These are phyloP conservation scores for Aspergillus neotritici DNA, from an alignment of 2,329 filamentous ascomycete genomes.

Conservation along the genomic window DNA sequence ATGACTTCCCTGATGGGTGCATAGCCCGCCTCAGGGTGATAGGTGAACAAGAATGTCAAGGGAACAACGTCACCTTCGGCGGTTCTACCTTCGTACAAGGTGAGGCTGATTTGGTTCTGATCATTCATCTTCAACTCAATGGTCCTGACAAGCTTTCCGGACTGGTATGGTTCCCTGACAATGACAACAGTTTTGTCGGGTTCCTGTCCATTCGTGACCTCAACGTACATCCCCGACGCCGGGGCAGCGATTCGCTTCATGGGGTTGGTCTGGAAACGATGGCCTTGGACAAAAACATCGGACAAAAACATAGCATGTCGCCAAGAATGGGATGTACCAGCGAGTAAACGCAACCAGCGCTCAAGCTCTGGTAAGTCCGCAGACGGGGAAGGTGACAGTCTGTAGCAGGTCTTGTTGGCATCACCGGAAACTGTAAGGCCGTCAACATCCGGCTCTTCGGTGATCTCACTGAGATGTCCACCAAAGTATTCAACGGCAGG, in stretches of 20 bases:
- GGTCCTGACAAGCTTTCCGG: slow-evolving; percentile 81
- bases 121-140: slow-evolving; percentile 74
- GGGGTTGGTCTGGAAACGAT: slow-evolving; percentile 96
- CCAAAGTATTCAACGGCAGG: slow-evolving; percentile 93
- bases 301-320: slow-evolving; percentile 89
- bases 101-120: slow-evolving; percentile 76
- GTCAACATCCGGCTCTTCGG: slow-evolving; percentile 71
- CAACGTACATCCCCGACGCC: slow-evolving; percentile 77
- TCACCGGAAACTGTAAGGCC: slow-evolving; percentile 80
- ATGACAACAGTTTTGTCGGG: slow-evolving; percentile 76
- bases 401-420: slow-evolving; percentile 73
- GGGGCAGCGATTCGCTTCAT: slow-evolving; percentile 88
- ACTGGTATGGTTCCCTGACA: slow-evolving; percentile 79
- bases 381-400: slow-evolving; percentile 69
- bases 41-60: slow-evolving; percentile 80
- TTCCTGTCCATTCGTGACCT: slow-evolving; percentile 76
- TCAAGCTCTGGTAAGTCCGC: slow-evolving; percentile 71
- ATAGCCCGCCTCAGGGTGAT: slow-evolving; percentile 92
- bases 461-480: slow-evolving; percentile 67
- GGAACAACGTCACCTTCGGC: slow-evolving; percentile 76
- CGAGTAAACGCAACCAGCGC: slow-evolving; percentile 81
- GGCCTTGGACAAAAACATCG: slow-evolving; percentile 88
- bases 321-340: slow-evolving; percentile 83
- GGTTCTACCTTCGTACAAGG: slow-evolving; percentile 88
- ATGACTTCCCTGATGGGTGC: slow-evolving; percentile 97